Evolutionary conservation across 768 basidiomycete species (phyloP).

Genomic region (Leccinellum luteum): DNA sequence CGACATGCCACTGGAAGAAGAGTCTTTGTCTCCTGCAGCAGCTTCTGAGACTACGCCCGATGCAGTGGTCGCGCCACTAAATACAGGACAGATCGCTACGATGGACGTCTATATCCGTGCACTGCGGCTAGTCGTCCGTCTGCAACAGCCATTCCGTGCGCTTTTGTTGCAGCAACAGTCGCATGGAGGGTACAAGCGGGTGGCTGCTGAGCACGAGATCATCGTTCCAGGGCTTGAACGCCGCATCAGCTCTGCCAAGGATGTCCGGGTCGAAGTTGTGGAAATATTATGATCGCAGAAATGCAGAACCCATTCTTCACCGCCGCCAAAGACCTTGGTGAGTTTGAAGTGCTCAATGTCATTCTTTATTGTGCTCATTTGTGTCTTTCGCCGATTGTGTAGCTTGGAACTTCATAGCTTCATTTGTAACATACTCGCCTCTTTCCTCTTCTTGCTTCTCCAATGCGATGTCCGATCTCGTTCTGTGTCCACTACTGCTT

Average conservation of each 20-base stretch:
- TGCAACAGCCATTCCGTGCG: constrained; percentile 7
- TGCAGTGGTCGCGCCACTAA: background rate
- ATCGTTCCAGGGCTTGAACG: background rate
- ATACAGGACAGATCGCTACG: too few species aligned
- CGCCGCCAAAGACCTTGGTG: too few species aligned
- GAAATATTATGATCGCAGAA: background rate
- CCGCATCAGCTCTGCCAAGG: background rate
- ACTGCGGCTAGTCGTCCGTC: constrained; percentile 3
- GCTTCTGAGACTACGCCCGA: background rate
- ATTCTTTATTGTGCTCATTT: too few species aligned
- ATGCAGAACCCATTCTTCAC: too few species aligned
- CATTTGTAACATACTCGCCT: too few species aligned
- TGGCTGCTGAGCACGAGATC: background rate
- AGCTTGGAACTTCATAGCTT: too few species aligned
- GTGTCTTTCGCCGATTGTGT: too few species aligned
- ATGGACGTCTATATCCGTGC: background rate
- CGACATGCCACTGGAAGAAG: too few species aligned
- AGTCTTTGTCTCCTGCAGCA: background rate
- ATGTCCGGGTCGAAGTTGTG: background rate
- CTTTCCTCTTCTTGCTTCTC: too few species aligned
- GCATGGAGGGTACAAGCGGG: background rate
- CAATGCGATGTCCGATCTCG: too few species aligned
- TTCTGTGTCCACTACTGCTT: too few species aligned
- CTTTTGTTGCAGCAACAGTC: constrained; percentile 3
- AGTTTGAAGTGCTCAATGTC: too few species aligned